phyloP scores from a whole-genome alignment of 176 grass and related monocot species.

The Pontederia paniculata region DNA sequence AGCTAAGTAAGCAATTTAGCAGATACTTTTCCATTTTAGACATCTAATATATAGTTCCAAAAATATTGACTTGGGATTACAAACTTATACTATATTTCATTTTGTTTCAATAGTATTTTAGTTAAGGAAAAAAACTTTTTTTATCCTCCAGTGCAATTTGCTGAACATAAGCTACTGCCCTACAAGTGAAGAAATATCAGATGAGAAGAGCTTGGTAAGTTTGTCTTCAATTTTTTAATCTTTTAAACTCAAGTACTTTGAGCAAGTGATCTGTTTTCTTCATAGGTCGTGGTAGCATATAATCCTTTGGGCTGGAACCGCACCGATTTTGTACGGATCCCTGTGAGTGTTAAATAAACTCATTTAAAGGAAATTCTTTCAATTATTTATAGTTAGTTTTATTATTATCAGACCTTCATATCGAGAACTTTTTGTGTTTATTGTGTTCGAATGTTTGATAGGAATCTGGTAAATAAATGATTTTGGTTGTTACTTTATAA shows the following conservation, averaged over 20 bases:
- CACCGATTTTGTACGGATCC: constrained; percentile 1
- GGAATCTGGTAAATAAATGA: too few relatives aligned
- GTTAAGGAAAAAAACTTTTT: neutral
- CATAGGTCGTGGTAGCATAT: constrained; percentile 13
- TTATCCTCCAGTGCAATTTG: constrained; percentile 52
- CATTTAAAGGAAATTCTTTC: neutral
- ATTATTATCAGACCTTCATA: neutral
- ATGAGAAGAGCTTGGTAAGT: constrained; percentile 52
- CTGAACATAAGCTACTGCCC: constrained; percentile 98
- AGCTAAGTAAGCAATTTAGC: too few relatives aligned
- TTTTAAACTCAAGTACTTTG: neutral
- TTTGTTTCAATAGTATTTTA: too few relatives aligned
- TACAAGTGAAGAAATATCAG: constrained; percentile 59
- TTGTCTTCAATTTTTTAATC: constrained; percentile 14
- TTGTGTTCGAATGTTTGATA: too few relatives aligned
- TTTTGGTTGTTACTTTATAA: too few relatives aligned
- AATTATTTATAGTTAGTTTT: neutral
- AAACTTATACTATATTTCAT: too few relatives aligned
- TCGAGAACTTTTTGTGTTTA: too few relatives aligned
- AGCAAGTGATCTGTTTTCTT: neutral
- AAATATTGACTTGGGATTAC: too few relatives aligned
- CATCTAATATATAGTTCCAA: too few relatives aligned
- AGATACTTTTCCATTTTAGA: too few relatives aligned
- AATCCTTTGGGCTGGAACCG: constrained; percentile 11
- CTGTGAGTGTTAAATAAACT: neutral